Evolutionary conservation across 345 rosid genomes (phyloP).

Genomic region (Arabis alpina): DNA sequence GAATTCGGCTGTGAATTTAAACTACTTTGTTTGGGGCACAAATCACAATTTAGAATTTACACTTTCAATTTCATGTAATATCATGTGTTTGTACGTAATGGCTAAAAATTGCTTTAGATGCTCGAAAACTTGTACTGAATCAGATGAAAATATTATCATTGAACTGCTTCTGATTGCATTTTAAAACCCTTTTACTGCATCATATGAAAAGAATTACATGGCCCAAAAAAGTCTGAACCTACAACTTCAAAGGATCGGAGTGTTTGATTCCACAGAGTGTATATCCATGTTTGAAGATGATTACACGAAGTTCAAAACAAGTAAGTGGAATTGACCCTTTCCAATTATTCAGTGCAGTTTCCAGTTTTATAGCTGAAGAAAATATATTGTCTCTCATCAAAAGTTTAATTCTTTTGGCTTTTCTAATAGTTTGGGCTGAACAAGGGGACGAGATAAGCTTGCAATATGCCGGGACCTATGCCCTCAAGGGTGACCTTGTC

Average conservation of each 20-base stretch:
- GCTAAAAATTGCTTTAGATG: not conserved
- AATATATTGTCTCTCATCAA: slow-evolving; percentile 4
- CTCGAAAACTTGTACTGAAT: not conserved
- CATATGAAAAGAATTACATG: slow-evolving; percentile 64
- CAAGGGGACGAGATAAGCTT: slow-evolving; percentile 98
- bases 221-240: slow-evolving; percentile 71
- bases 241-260: slow-evolving; percentile 75
- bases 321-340: slow-evolving; percentile 52
- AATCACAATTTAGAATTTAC: not conserved
- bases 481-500: slow-evolving; percentile 93
- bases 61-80: not conserved
- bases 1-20: not conserved
- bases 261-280: slow-evolving; percentile 58
- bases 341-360: slow-evolving; percentile 6
- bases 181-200: slow-evolving; percentile 34
- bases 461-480: slow-evolving; percentile 92
- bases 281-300: slow-evolving; percentile 68
- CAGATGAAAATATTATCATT: slow-evolving; percentile 9
- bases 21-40: not conserved
- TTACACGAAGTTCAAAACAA: slow-evolving; percentile 66
- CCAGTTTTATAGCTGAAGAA: slow-evolving; percentile 1
- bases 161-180: slow-evolving; percentile 21
- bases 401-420: slow-evolving; percentile 16
- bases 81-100: not conserved
- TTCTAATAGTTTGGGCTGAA: slow-evolving; percentile 89